Evolutionary conservation across 768 basidiomycete species (phyloP).

Genomic region (Lactarius akahatsu): DNA sequence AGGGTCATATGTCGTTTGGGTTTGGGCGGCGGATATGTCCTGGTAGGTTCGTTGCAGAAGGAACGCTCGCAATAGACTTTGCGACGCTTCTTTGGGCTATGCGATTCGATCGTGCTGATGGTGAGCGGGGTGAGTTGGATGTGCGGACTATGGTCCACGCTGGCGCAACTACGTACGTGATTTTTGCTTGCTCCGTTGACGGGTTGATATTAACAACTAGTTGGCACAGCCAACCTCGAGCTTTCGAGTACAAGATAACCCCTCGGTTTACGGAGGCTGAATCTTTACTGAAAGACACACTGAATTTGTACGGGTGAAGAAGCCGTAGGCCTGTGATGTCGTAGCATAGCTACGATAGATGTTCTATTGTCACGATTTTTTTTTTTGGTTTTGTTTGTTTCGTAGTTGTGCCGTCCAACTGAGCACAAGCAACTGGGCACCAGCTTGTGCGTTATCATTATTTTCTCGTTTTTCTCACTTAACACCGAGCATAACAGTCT

Average conservation of each 20-base stretch:
- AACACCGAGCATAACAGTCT: no score
- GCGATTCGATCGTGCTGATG: not conserved
- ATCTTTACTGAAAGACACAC: not conserved
- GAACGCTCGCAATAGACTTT: not conserved
- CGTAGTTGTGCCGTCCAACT: no score
- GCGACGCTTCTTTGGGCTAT: not conserved
- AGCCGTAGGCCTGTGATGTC: no score
- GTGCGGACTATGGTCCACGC: not conserved
- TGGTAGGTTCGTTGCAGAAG: not conserved
- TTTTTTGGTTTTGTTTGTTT: no score
- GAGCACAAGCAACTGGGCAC: no score
- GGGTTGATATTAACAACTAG: not conserved
- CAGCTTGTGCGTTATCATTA: no score
- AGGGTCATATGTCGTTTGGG: not conserved
- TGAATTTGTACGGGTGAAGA: not conserved
- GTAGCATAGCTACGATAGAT: no score
- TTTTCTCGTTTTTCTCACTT: no score
- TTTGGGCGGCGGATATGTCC: not conserved
- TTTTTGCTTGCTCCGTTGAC: no score
- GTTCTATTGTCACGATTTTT: no score
- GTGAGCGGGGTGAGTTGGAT: not conserved
- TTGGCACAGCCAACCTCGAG: not conserved
- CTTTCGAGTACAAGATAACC: not conserved
- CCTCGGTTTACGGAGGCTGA: not conserved
- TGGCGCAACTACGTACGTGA: not conserved